Evolutionary conservation across 2,329 filamentous ascomycete species (phyloP).

Genomic region (Calonectria pseudoturangicola): DNA sequence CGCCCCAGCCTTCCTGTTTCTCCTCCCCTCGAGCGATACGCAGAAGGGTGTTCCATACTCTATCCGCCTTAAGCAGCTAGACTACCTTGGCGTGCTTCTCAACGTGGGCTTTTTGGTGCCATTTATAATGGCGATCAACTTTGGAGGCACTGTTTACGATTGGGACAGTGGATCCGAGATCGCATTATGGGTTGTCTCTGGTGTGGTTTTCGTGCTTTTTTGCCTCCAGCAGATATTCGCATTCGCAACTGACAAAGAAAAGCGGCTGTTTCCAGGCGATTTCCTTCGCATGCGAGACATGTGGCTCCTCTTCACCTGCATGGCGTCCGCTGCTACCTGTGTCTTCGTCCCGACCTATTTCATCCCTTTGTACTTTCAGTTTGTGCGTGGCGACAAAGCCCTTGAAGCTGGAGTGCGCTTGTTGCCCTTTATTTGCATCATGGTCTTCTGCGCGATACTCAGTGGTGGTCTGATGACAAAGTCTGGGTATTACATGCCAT

Average conservation of each 20-base stretch:
- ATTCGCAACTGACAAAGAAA: not conserved
- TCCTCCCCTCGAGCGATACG: constrained; percentile 61
- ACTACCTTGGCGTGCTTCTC: constrained; percentile 57
- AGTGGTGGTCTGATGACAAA: constrained; percentile 62
- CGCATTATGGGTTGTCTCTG: constrained; percentile 68
- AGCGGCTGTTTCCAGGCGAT: constrained; percentile 1
- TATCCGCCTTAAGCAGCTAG: constrained; percentile 51
- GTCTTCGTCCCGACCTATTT: not conserved
- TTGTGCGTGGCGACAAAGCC: not conserved
- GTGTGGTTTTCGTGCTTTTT: constrained; percentile 65
- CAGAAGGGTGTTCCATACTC: constrained; percentile 36
- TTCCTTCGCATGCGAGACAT: constrained; percentile 9
- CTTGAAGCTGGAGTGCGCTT: constrained; percentile 13
- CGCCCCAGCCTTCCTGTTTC: constrained; percentile 65
- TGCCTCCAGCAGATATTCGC: constrained; percentile 61
- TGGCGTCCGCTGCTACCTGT: constrained; percentile 2
- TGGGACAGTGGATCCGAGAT: constrained; percentile 70
- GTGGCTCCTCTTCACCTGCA: constrained; percentile 13
- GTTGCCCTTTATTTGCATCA: constrained; percentile 49
- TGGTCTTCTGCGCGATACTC: constrained; percentile 60
- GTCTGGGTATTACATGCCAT: constrained; percentile 60
- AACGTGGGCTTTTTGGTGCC: constrained; percentile 59
- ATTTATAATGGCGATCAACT: constrained; percentile 68
- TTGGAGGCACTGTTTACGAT: constrained; percentile 68
- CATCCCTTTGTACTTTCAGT: constrained; percentile 15